Conservation (phyloP, 2,329 filamentous ascomycete species). For the Ceratocystis harringtonii region DNA sequence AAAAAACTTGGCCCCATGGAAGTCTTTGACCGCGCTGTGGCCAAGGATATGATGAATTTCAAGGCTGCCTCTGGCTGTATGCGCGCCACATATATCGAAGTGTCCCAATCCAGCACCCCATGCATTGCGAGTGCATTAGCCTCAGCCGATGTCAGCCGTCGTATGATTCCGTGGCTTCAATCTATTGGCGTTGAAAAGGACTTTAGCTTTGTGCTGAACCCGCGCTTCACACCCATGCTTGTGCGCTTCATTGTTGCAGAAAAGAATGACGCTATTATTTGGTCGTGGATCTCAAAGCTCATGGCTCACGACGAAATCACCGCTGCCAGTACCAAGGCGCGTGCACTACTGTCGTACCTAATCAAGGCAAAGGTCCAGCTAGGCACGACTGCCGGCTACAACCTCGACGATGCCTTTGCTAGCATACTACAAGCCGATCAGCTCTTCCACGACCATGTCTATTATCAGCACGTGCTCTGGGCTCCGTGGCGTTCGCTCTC, state of each 20-base stretch:
- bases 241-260: slow-evolving; percentile 39
- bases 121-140: slow-evolving; percentile 26
- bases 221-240: slow-evolving; percentile 28
- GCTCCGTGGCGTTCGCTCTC: slow-evolving; percentile 34
- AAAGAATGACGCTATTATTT: slow-evolving; percentile 35
- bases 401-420: slow-evolving; percentile 36
- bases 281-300: slow-evolving; percentile 37
- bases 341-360: slow-evolving; percentile 27
- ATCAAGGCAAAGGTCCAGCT: slow-evolving; percentile 29
- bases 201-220: slow-evolving; percentile 31
- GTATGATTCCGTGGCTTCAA: slow-evolving; percentile 39
- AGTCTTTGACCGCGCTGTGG: slow-evolving; percentile 41
- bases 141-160: slow-evolving; percentile 31
- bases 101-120: slow-evolving; percentile 24
- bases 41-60: slow-evolving; percentile 41
- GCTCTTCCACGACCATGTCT: slow-evolving; percentile 26
- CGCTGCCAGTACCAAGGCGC: slow-evolving; percentile 20
- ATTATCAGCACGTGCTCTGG: slow-evolving; percentile 26
- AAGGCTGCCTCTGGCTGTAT: slow-evolving; percentile 40
- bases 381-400: slow-evolving; percentile 20
- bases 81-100: slow-evolving; percentile 31
- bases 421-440: slow-evolving; percentile 33
- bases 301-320: slow-evolving; percentile 22
- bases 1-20: slow-evolving; percentile 33
- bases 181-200: slow-evolving; percentile 34